Conservation (phyloP, 176 grass and related monocot species). For the Triticum dicoccoides region DNA sequence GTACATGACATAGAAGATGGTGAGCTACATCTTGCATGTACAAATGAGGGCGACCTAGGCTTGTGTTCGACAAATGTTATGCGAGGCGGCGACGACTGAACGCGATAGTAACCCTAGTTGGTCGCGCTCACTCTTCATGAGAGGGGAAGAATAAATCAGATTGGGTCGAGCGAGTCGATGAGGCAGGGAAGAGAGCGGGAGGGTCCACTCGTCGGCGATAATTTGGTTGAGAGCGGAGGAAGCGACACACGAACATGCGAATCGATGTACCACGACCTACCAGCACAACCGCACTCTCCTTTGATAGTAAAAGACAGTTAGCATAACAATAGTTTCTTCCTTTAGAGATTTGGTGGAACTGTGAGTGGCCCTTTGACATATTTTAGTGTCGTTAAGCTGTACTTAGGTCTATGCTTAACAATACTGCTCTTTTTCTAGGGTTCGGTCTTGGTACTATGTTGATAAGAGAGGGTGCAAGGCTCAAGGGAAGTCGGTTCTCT, state of each 20-base stretch:
- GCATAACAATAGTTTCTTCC: conserved; percentile 22
- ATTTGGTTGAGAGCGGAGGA: too few species aligned
- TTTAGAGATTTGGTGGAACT: conserved; percentile 90
- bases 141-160: too few species aligned
- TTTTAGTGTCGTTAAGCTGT: conserved; percentile 1
- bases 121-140: too few species aligned
- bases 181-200: too few species aligned
- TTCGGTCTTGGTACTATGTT: conserved; percentile 85
- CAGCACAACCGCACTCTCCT: not conserved
- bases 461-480: conserved; percentile 90
- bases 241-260: conserved; percentile 75
- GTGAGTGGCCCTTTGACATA: conserved; percentile 25
- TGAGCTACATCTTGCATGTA: too few species aligned
- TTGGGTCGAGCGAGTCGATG: too few species aligned
- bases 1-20: too few species aligned
- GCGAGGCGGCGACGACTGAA: too few species aligned
- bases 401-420: not conserved
- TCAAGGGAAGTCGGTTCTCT: conserved; percentile 75
- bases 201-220: too few species aligned
- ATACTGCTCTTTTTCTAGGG: conserved; percentile 43
- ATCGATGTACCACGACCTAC: conserved; percentile 52
- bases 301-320: not conserved
- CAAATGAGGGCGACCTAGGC: too few species aligned
- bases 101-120: too few species aligned
- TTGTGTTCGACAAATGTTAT: too few species aligned